Evolutionary conservation across 129 eudicot genomes (phyloP).

Genomic region (Flaveria trinervia): DNA sequence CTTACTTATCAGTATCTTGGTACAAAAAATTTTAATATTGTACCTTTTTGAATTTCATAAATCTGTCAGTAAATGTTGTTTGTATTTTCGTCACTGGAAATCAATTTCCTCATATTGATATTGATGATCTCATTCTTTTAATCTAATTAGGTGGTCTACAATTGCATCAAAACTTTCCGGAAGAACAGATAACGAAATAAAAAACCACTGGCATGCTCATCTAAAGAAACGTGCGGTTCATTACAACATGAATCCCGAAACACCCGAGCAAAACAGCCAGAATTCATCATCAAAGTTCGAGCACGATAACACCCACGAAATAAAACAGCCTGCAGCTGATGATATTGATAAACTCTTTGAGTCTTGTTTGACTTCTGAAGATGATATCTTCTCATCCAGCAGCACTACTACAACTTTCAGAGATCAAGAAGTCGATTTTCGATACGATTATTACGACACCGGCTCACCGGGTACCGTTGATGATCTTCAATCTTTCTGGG

Average conservation of each 20-base stretch:
- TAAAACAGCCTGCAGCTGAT: neutral
- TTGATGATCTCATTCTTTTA: neutral
- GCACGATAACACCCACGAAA: neutral
- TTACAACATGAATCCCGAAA: slow-evolving; percentile 3
- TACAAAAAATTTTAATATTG: too few species aligned
- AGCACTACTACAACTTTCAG: neutral
- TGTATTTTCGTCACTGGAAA: too few species aligned
- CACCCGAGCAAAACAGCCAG: neutral
- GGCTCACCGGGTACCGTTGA: slow-evolving; percentile 7
- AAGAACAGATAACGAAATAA: slow-evolving; percentile 5
- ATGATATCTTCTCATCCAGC: neutral
- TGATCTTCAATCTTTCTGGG: slow-evolving; percentile 24
- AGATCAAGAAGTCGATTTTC: neutral
- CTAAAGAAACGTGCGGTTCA: neutral
- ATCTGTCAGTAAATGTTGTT: too few species aligned
- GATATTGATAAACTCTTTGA: neutral
- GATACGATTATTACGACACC: slow-evolving; percentile 3
- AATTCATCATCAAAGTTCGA: neutral
- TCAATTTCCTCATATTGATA: neutral
- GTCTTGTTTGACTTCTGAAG: slow-evolving; percentile 7
- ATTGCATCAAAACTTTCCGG: slow-evolving; percentile 14
- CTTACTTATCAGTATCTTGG: too few species aligned
- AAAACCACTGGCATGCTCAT: slow-evolving; percentile 11
- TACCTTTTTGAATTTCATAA: too few species aligned
- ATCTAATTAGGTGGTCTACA: slow-evolving; percentile 3